Evolutionary conservation across 2,329 filamentous ascomycete genomes (phyloP), one percentile per base, ranked within the genome.

Genomic region (Fusarium praegraminearum): DNA sequence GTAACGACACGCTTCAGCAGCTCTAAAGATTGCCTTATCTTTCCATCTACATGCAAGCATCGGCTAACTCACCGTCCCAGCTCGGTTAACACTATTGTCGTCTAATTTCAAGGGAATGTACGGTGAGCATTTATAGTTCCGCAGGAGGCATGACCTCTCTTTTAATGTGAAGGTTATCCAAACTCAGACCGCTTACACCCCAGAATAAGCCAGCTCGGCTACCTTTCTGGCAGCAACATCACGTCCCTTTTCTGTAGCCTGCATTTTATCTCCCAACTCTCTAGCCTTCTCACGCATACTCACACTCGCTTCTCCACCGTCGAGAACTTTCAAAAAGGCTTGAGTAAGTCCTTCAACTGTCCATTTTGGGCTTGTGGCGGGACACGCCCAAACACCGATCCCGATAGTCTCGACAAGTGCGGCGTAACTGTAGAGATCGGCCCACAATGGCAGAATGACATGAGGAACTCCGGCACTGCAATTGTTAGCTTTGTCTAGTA

Each of bases 371-470:
- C 80, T 78, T 2, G 74, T 74, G 7, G 72, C 69, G n/a, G 75
- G 72, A 50, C 76, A 80, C 1, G 73, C 81, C 74, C 80, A 82
- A 0, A 82, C 62, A 1, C 83, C 83, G 13, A 85, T 76, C 0
- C 80, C 80, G 0, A 83, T 68, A 51, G 76, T 80, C 68, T 85
- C 83, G 0, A 79, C 81, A 3, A 79, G 77, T 16, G 75, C 74
- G 10, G 83, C 83, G 55, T 79, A 84, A 50, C 83, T 82, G 56
- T 83, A 83, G 0, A 80, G 77, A 52, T 85, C 83, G 1, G 80
- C 74, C 84, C 84, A 85, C 1, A 79, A 64, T 0, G 84, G 83
- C 2, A 86, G 75, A 8, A 85, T 65, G 8, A 85, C 68, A 41
- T 85, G 83, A 3, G 83, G 81, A 6, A 83, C 75, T 3, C 83